These are phyloP conservation scores for Rhodomyrtus psidioides DNA, from an alignment of 441 rosid genomes.

Conservation along the genomic window DNA sequence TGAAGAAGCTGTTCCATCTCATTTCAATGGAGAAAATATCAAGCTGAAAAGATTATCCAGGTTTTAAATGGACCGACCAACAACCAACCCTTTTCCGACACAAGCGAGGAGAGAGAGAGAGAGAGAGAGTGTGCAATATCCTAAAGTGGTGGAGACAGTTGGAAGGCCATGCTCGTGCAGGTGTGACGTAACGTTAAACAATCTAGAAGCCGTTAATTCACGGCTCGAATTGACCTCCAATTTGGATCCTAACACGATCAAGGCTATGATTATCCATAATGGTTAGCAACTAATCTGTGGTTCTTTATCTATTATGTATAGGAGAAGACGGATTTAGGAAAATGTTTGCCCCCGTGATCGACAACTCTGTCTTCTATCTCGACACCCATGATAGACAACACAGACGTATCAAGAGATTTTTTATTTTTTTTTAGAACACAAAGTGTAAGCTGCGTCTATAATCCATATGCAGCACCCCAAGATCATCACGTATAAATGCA, in stretches of 20 bases:
- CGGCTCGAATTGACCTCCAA: not conserved
- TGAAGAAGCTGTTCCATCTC: not conserved
- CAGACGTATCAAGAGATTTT: too few relatives aligned
- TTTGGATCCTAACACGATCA: not conserved
- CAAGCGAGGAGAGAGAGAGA: not conserved
- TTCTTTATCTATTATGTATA: not conserved
- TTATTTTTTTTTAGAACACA: too few relatives aligned
- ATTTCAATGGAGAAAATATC: not conserved
- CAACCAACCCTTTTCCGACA: not conserved
- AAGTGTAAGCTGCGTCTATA: too few relatives aligned
- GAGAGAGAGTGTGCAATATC: not conserved
- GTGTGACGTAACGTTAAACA: not conserved
- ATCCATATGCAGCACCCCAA: too few relatives aligned
- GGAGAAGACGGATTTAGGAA: not conserved
- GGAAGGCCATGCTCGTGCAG: not conserved
- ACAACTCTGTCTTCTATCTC: too few relatives aligned
- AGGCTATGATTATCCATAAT: not conserved
- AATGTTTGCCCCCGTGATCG: not conserved
- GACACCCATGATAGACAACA: too few relatives aligned
- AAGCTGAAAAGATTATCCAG: not conserved
- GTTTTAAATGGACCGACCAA: not conserved
- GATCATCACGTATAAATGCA: too few relatives aligned
- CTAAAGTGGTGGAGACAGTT: not conserved
- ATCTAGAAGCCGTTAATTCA: not conserved
- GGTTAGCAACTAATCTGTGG: rapidly evolving